Percentiles rank a stretch among this genome's conserved stretches.
Conservation (phyloP, 2,329 filamentous ascomycete species). For the Intubia oerlemansii region DNA sequence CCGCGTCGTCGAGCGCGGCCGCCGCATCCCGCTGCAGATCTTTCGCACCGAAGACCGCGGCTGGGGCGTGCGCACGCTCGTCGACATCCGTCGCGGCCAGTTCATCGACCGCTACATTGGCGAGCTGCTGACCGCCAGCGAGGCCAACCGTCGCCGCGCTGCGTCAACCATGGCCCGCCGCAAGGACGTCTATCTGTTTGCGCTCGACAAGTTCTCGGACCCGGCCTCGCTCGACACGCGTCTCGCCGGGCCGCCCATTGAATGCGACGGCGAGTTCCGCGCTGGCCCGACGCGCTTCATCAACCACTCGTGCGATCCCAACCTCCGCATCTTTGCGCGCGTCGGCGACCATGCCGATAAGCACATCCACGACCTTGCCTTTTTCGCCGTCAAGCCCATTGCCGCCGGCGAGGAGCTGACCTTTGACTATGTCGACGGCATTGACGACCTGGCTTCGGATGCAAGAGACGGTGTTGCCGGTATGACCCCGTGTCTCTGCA, state of each 20-base stretch:
- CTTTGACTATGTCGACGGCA: constrained; percentile 58
- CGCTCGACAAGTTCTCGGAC: constrained; percentile 59
- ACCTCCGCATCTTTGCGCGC: constrained; percentile 58
- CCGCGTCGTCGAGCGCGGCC: constrained; percentile 53
- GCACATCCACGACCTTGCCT: constrained; percentile 52
- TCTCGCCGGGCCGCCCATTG: constrained; percentile 32
- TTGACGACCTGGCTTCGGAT: constrained; percentile 26
- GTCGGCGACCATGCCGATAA: constrained; percentile 58
- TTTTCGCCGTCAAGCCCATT: constrained; percentile 53
- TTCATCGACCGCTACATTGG: constrained; percentile 68
- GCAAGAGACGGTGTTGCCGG: constrained; percentile 24
- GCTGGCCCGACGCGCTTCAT: constrained; percentile 64
- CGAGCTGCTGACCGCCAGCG: constrained; percentile 39
- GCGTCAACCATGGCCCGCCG: constrained; percentile 29
- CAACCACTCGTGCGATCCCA: constrained; percentile 65
- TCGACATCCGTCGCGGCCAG: constrained; percentile 46
- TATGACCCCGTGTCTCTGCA: constrained; percentile 41
- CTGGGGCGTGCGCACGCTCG: constrained; percentile 51
- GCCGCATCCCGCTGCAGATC: constrained; percentile 50
- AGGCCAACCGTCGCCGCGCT: constrained; percentile 44
- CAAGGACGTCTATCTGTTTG: constrained; percentile 66
- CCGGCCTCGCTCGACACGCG: constrained; percentile 30
- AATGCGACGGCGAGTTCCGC: constrained; percentile 53
- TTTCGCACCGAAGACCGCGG: constrained; percentile 53
- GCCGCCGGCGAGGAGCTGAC: constrained; percentile 46